phyloP scores from a whole-genome alignment of 208 protist genomes.

The Leishmania lainsoni region DNA sequence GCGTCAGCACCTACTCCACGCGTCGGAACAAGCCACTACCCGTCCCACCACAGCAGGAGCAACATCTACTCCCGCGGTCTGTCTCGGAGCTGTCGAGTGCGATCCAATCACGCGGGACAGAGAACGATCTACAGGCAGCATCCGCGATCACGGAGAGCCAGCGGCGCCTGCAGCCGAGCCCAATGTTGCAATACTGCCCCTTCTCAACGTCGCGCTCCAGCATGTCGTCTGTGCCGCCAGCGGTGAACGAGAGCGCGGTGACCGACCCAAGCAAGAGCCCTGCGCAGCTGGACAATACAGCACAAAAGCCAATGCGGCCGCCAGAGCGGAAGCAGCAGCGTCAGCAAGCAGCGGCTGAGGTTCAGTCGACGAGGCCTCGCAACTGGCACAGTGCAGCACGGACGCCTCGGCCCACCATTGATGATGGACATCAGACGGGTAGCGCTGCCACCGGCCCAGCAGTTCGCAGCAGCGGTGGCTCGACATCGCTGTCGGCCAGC shows the following conservation, averaged over 20 bases:
- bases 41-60: not conserved
- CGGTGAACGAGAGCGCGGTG: not conserved
- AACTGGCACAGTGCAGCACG: conserved; percentile 1
- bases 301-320: not conserved
- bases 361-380: not conserved
- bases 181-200: not conserved
- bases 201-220: not conserved
- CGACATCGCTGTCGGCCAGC: conserved; percentile 9
- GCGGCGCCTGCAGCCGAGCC: not conserved
- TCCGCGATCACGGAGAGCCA: not conserved
- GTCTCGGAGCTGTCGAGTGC: not conserved
- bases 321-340: not conserved
- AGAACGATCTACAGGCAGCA: not conserved
- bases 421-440: not conserved
- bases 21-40: not conserved
- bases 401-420: conserved; percentile 16
- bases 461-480: not conserved
- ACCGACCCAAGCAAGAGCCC: not conserved
- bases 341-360: too few relatives aligned
- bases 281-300: not conserved
- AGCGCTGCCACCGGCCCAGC: not conserved
- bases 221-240: not conserved
- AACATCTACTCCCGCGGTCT: not conserved
- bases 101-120: not conserved
- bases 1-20: not conserved